Evolutionary conservation across 106 monocot genomes (phyloP), one percentile per base, ranked within the genome.

Genomic region (Dioscorea dumetorum): DNA sequence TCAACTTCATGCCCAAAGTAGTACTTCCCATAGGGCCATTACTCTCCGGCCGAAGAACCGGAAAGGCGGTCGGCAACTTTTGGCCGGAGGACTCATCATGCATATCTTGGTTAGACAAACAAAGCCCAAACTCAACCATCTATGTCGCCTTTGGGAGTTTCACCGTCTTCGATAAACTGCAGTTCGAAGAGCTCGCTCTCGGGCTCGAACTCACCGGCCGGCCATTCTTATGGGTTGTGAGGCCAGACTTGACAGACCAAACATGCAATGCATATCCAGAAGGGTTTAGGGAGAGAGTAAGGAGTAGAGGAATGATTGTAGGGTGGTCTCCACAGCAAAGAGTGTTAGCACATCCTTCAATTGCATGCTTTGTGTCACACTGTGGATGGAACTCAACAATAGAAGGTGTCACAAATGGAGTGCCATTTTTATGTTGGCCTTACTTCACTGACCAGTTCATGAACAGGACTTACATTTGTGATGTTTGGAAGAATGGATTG

Each of bases 101-200:
- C 74, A 48, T 74, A 2, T 11, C 23, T 14, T 91, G 90, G 90
- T 83, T 91, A 8, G 76, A 87, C 65, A 23, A 48, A 53, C 84
- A 88, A 21, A 73, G 34, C 0, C 12, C 48, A 0, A 57, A 60
- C 3, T 90, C 90, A 6, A 86, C 86, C 56, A 32, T 87, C n/a
- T 90, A 90, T 24, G 78, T 79, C 0, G 91, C 91, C 19, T 91
- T 91, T 24, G 87, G 87, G 10, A 91, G 87, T 75, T 56, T 76
- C 35, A 72, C 90, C 13, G 52, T 84, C 62, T 79, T 91, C 24
- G 62, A 49, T 63, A 13, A 48, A 24, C 24, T 22, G 17, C 83
- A 84, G 33, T 73, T 91, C 68, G 67, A 67, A 22, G 87, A 91
- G 60, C 70, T 91, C 0, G 83, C 84, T 0, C 61, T 70, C 3